Base-by-base conservation (phyloP, 2,329 filamentous ascomycete species). In the Ophioceras dolichostomum region DNA sequence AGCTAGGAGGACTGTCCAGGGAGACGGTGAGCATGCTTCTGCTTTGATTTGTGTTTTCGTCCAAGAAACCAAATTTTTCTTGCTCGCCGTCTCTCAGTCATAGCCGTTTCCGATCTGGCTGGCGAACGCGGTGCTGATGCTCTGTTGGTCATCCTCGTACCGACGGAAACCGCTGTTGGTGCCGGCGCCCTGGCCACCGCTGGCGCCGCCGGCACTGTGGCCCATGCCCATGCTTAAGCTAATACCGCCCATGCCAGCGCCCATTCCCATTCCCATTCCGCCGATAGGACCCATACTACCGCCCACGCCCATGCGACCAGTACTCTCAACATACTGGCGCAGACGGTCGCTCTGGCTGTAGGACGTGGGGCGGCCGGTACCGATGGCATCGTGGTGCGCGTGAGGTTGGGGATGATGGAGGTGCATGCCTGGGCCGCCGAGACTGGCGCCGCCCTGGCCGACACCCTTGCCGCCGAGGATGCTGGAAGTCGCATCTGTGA, bases 51-150 rank as follows among this genome's bases (percentile, higher is more conserved):
- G n/a, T n/a, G n/a, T n/a, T n/a, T n/a, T n/a, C n/a, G n/a, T n/a
- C n/a, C n/a, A n/a, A n/a, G n/a, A n/a, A n/a, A n/a, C n/a, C n/a
- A n/a, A n/a, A n/a, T n/a, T n/a, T n/a, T 32, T 27, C 27, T 19
- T 8, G 18, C 18, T 22, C 9, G 9, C 31, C 12, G 34, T 8
- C 44, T 37, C 53, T 70, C 67, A 70, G 52, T 71, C 68, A 46
- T 69, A 71, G 41, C 68, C 67, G 13, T 70, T 66, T 44, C 85
- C 87, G 47, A 95, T 78, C 60, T 96, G 91, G 64, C 87, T 95
- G 43, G 89, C 88, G 63, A 96, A 98, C 34, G 88, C 88, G 37
- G 91, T 96, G 53, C 86, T 94, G 51, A 96, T 77, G 60, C 89
- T 96, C 62, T 91, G 86, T 52, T 91, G 86, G 55, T 96, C 91